These are phyloP conservation scores for Leccinum subtestaceum DNA, from an alignment of 768 basidiomycete genomes.

Conservation along the genomic window DNA sequence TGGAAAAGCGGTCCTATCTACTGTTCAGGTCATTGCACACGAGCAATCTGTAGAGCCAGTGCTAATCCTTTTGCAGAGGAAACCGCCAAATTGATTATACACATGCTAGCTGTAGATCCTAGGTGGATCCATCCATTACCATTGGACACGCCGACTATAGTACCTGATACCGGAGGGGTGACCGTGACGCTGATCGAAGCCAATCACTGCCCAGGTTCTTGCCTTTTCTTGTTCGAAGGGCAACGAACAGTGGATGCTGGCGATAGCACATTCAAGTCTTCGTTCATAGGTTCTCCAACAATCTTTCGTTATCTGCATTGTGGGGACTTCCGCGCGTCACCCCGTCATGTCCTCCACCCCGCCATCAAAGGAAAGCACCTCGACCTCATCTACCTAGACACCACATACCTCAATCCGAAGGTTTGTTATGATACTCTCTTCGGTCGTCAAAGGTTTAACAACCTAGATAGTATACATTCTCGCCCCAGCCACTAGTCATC, in stretches of 20 bases:
- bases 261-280: conserved; percentile 72
- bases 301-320: conserved; percentile 92
- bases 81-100: conserved; percentile 88
- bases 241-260: conserved; percentile 86
- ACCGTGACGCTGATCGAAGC: conserved; percentile 94
- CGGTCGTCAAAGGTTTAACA: conserved; percentile 1
- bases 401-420: conserved; percentile 92
- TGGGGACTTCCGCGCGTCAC: conserved; percentile 90
- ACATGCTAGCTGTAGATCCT: conserved; percentile 85
- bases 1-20: conserved; percentile 96
- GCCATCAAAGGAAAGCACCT: conserved; percentile 76
- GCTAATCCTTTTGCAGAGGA: conserved; percentile 41
- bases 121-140: conserved; percentile 90
- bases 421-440: conserved; percentile 30
- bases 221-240: conserved; percentile 92
- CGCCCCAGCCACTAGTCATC: conserved; percentile 92
- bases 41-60: background rate
- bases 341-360: conserved; percentile 82
- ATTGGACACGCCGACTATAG: conserved; percentile 66
- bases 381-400: conserved; percentile 91
- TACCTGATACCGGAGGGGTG: conserved; percentile 85
- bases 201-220: conserved; percentile 97
- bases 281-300: conserved; percentile 63
- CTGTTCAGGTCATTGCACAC: conserved; percentile 58
- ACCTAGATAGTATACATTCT: conserved; percentile 75